phyloP scores from a whole-genome alignment of 495 filamentous ascomycete genomes.

The Acidiella bohemica region DNA sequence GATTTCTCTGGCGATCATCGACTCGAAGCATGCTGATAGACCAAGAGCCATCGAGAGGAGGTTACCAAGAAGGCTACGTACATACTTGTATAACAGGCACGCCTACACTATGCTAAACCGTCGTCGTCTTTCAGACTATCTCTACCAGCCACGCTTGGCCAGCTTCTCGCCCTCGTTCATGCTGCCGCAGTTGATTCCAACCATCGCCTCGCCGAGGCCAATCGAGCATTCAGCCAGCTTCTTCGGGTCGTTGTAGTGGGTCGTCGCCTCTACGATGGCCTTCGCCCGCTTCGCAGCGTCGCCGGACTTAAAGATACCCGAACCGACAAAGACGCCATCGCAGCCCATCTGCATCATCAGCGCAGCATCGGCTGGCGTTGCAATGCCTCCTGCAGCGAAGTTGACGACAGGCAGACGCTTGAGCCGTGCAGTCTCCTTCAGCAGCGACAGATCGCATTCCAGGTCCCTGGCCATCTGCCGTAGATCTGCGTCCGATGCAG shows the following conservation, averaged over 20 bases:
- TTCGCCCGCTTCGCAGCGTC: constrained; percentile 74
- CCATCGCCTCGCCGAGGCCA: constrained; percentile 90
- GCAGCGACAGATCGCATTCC: constrained; percentile 56
- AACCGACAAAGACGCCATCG: constrained; percentile 94
- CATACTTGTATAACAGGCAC: too few relatives aligned
- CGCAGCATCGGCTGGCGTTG: constrained; percentile 91
- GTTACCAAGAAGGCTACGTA: too few relatives aligned
- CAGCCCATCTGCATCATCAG: constrained; percentile 99
- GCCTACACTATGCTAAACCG: not conserved
- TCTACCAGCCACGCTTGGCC: constrained; percentile 76
- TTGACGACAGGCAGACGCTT: constrained; percentile 90
- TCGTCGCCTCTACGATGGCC: constrained; percentile 90
- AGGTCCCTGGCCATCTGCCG: constrained; percentile 69
- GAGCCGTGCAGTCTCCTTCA: constrained; percentile 75
- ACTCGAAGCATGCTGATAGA: too few relatives aligned
- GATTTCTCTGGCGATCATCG: too few relatives aligned
- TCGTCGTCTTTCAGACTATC: not conserved
- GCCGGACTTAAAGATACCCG: constrained; percentile 92
- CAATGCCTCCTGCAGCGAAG: constrained; percentile 94
- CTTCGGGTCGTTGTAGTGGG: constrained; percentile 76
- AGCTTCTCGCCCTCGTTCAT: constrained; percentile 68
- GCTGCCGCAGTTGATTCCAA: constrained; percentile 68
- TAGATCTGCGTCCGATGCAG: constrained; percentile 52
- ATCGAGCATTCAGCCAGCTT: constrained; percentile 74
- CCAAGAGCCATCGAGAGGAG: too few relatives aligned